These are phyloP conservation scores for Cicer arietinum DNA, from an alignment of 306 rosid genomes.

Conservation along the genomic window DNA sequence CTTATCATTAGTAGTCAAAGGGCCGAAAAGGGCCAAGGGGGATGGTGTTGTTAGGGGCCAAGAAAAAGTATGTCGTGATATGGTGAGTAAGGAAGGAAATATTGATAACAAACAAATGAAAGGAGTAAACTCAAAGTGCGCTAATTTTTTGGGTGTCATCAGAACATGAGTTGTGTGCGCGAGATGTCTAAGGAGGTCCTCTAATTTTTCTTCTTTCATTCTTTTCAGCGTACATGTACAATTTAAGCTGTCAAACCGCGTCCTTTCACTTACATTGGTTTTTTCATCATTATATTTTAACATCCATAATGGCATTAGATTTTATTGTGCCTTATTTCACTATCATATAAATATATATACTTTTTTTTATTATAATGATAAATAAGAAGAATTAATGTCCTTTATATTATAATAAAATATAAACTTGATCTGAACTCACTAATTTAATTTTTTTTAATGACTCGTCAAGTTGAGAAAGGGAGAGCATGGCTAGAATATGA, in stretches of 20 bases:
- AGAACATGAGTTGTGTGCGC: constrained; percentile 45
- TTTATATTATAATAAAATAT: too few relatives aligned
- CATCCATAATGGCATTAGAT: not conserved
- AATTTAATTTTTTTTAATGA: too few relatives aligned
- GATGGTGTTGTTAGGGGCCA: constrained; percentile 40
- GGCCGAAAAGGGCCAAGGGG: constrained; percentile 27
- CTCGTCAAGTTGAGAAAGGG: too few relatives aligned
- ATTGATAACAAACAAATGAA: constrained; percentile 24
- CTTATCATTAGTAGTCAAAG: constrained; percentile 29
- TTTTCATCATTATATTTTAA: constrained; percentile 28
- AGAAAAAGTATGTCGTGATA: constrained; percentile 24
- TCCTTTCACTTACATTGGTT: constrained; percentile 1
- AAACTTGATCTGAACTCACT: too few relatives aligned
- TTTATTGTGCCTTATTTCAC: not conserved
- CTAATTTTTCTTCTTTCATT: constrained; percentile 39
- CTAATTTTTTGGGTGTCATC: constrained; percentile 40
- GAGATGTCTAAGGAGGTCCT: constrained; percentile 75
- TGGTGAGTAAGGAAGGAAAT: not conserved
- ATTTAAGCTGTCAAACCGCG: constrained; percentile 25
- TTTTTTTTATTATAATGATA: too few relatives aligned
- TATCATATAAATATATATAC: too few relatives aligned
- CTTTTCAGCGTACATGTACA: not conserved
- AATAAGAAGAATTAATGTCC: too few relatives aligned
- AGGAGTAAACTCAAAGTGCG: constrained; percentile 19
- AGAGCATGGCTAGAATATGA: too few relatives aligned